Evolutionary conservation across 371 early-diverging fungal species (phyloP).

Genomic region (Mucor mucedo): DNA sequence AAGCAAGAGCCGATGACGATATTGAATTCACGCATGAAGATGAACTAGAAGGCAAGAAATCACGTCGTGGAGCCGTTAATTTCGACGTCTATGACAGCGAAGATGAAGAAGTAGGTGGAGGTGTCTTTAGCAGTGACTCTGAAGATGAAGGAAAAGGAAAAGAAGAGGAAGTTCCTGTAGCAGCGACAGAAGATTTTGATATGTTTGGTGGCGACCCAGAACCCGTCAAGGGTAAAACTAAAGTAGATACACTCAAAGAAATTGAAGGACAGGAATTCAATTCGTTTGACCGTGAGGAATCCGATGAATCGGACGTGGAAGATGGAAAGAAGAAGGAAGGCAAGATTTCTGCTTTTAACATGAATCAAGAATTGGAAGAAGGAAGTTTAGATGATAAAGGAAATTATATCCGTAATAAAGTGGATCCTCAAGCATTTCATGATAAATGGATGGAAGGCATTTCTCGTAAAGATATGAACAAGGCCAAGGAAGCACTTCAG

Average conservation of each 20-base stretch:
- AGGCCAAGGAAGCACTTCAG: conserved; percentile 74
- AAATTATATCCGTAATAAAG: conserved; percentile 79
- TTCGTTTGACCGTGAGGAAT: conserved; percentile 39
- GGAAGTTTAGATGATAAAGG: conserved; percentile 85
- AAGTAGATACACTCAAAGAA: conserved; percentile 40
- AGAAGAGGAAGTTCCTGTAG: conserved; percentile 22
- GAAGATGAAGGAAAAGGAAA: conserved; percentile 38
- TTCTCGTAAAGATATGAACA: conserved; percentile 74
- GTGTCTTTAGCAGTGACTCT: conserved; percentile 52
- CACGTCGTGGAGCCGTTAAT: conserved; percentile 58
- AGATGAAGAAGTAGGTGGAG: conserved; percentile 60
- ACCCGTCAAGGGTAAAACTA: conserved; percentile 20
- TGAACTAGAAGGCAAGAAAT: conserved; percentile 50
- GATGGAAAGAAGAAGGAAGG: conserved; percentile 58
- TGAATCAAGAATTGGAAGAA: conserved; percentile 88
- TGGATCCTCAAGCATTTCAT: conserved; percentile 84
- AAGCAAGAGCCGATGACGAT: conserved; percentile 22
- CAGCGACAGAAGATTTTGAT: conserved; percentile 55
- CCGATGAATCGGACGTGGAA: conserved; percentile 52
- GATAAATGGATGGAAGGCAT: conserved; percentile 90
- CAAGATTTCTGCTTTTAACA: conserved; percentile 85
- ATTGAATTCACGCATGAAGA: conserved; percentile 58
- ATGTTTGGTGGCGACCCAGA: conserved; percentile 62
- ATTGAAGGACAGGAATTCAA: conserved; percentile 63
- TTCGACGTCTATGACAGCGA: conserved; percentile 58